These are phyloP conservation scores for Gastrodia elata DNA, from an alignment of 106 monocot genomes.

Conservation along the genomic window DNA sequence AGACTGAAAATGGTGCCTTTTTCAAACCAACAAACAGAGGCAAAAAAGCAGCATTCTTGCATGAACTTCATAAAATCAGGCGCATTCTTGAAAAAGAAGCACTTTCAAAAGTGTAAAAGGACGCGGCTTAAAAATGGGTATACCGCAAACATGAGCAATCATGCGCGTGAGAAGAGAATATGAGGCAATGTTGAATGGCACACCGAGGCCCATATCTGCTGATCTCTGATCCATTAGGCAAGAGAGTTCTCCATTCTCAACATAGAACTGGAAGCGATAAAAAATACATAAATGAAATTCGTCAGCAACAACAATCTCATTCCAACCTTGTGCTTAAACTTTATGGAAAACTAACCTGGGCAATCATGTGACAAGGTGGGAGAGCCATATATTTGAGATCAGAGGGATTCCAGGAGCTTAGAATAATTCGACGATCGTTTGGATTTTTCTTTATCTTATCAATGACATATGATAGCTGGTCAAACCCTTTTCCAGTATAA, in stretches of 20 bases:
- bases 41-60: too few relatives aligned
- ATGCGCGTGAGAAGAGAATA: constrained; percentile 26
- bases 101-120: too few relatives aligned
- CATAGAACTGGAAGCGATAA: constrained; percentile 19
- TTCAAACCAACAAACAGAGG: too few relatives aligned
- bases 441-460: constrained; percentile 93
- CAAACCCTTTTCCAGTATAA: constrained; percentile 94
- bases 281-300: not conserved
- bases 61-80: too few relatives aligned
- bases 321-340: not conserved
- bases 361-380: constrained; percentile 98
- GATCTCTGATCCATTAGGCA: constrained; percentile 26
- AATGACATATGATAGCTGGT: constrained; percentile 84
- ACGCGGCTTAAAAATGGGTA: not conserved
- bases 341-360: constrained; percentile 47
- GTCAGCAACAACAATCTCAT: not conserved
- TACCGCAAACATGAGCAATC: constrained; percentile 29
- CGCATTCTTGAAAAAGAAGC: too few relatives aligned
- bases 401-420: constrained; percentile 96
- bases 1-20: too few relatives aligned
- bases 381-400: constrained; percentile 94
- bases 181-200: constrained; percentile 26
- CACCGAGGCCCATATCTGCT: constrained; percentile 29
- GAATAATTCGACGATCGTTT: constrained; percentile 78
- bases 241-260: constrained; percentile 24